Percentiles rank a stretch among this genome's conserved stretches.
These are phyloP conservation scores for Pezicula radicicola DNA, from an alignment of 2,329 filamentous ascomycete species.

Conservation along the genomic window DNA sequence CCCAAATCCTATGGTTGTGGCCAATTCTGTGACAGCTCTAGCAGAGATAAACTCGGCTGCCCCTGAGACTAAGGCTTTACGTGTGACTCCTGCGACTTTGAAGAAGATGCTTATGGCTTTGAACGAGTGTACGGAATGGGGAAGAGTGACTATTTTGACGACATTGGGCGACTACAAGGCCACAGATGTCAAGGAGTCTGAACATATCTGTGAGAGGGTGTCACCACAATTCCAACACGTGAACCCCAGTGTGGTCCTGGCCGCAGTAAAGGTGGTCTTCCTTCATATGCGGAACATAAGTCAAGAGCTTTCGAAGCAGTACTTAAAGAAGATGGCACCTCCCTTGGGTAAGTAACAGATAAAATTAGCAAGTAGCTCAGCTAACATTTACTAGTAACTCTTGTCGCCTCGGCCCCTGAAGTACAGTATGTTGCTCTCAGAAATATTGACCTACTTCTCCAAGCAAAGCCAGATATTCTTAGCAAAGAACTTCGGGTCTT, in stretches of 20 bases:
- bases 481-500: constrained; percentile 98
- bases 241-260: constrained; percentile 92
- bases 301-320: constrained; percentile 74
- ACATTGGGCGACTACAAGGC: constrained; percentile 87
- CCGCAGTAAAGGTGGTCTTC: constrained; percentile 98
- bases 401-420: constrained; percentile 92
- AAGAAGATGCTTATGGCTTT: constrained; percentile 96
- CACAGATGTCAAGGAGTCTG: constrained; percentile 87
- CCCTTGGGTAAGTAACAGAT: constrained; percentile 68
- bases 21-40: constrained; percentile 92
- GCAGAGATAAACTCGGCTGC: constrained; percentile 88
- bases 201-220: constrained; percentile 96
- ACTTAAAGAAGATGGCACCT: constrained; percentile 98
- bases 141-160: constrained; percentile 86
- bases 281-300: constrained; percentile 88
- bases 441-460: constrained; percentile 93
- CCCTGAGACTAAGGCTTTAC: constrained; percentile 83
- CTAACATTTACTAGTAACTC: constrained; percentile 62
- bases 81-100: constrained; percentile 76
- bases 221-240: constrained; percentile 97
- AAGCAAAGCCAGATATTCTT: constrained; percentile 93
- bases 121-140: constrained; percentile 99
- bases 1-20: constrained; percentile 98
- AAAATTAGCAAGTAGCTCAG: background rate
- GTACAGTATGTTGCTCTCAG: constrained; percentile 96